Evolutionary conservation across 2,329 filamentous ascomycete species (phyloP).

Genomic region (Sporothrix variecibatus): DNA sequence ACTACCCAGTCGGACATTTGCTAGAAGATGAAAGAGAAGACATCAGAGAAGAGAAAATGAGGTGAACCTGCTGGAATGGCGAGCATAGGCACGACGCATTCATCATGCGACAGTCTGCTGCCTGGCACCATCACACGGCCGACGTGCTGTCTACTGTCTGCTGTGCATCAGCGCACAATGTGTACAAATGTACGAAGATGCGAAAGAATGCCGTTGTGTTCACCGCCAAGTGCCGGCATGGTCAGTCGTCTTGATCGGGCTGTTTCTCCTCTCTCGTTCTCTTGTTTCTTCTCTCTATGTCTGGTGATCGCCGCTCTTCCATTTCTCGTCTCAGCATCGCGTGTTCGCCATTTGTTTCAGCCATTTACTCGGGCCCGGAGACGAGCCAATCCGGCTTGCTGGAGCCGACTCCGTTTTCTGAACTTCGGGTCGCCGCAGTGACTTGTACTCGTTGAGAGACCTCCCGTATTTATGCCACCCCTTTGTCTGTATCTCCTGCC

Average conservation of each 20-base stretch:
- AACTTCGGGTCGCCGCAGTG: not conserved
- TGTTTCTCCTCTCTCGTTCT: not conserved
- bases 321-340: not conserved
- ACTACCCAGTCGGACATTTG: not conserved
- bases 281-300: not conserved
- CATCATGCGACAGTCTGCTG: not conserved
- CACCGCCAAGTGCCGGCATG: not conserved
- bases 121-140: constrained; percentile 5
- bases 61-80: not conserved
- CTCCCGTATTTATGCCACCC: not conserved
- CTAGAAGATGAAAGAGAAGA: not conserved
- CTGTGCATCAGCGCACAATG: constrained; percentile 5
- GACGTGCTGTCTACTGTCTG: not conserved
- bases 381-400: not conserved
- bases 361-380: not conserved
- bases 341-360: not conserved
- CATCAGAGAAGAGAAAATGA: not conserved
- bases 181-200: not conserved
- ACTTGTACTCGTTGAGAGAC: not conserved
- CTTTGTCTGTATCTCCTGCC: not conserved
- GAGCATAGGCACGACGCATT: not conserved
- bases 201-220: not conserved
- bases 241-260: not conserved
- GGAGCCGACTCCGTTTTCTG: not conserved
- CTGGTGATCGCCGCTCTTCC: not conserved